Base-by-base conservation (phyloP, 2,329 filamentous ascomycete species). In the Claviceps digitariae region DNA sequence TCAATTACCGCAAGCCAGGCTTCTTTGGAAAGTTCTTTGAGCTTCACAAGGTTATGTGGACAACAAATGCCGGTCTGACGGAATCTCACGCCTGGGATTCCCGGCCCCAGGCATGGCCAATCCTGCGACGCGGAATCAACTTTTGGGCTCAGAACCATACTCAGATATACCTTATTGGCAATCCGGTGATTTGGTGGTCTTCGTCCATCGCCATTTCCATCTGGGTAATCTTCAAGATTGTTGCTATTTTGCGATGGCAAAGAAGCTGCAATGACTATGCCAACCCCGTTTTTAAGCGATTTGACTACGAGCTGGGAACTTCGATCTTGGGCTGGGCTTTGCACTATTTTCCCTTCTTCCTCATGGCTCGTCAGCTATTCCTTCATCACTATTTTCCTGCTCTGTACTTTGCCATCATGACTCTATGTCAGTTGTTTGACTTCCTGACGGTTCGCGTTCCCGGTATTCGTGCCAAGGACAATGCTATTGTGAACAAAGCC, bases 1-100 rank as follows among this genome's bases (percentile, higher is more conserved):
- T 95, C 70, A 98, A 97, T 73, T 98, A 98, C 72, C 82, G 81
- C 63, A 84, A 90, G 62, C 93, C 91, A 15, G 90, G 91, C 29
- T 98, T 98, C 80, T 84, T 98, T 57, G 89, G 88, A 64, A 98
- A 98, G 69, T 98, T 98, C 74, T 90, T 86, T 82, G 93, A 98
- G 72, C 78, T 98, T 46, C 90, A 98, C 67, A 84, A 87, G 69
- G 93, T 98, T 58, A 98, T 98, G 93, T 98, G 93, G 93, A 90
- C 80, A 63, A 98, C 93, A 38, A 98, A 98, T 66, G 93, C 93
- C 34, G 93, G 93, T 45, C 81, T 98, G 49, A 88, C 93, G 27
- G 93, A 98, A 64, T 95, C 90, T 20, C 93, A 98, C 66, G 89
- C 90, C 51, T 98, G 94, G 93, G 93, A 98, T 67, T 97, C 93